Base-by-base conservation (phyloP, 306 rosid species). In the Cicer chorassanicum region DNA sequence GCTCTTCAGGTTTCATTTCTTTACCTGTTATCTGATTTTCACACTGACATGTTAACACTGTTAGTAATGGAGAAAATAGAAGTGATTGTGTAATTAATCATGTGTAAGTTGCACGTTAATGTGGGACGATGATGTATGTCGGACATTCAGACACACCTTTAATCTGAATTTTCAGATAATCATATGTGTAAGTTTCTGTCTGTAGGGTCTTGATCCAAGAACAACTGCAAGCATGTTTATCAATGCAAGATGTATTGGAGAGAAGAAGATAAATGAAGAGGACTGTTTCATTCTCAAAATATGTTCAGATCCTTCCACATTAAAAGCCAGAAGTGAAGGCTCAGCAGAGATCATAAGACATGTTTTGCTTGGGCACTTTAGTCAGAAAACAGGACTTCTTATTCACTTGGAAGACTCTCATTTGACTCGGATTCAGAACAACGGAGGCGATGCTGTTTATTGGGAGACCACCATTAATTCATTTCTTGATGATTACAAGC, bases 401-500 rank as follows among this genome's bases (percentile, higher is more conserved):
- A 74, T 94, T 49, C 98, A 94, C 87, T 78, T 94, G 85, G 98
- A 94, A 79, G 98, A 94, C 66, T 91, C 98, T 64, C 98, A 94
- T 86, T 86, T 94, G 87, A 94, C 98, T 51, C 96, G 98, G 56
- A 94, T 94, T 72, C 98, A 94, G 77, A 91, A 92, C 86, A 90
- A 88, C n/a, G 98, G 98, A 34, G 96, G 97, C 1, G 98, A 94
- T 73, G 97, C 98, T 13, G 98, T 89, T 2, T 94, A 94, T 74
- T 94, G 98, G 98, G 98, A 94, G 82, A 94, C 97, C 76, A 94
- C 98, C 0, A 94, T 94, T 72, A 94, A 92, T 84, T 91, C 98
- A 16, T 91, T 90, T 78, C 96, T 94, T 0, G 95, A 94, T 18
- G 98, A 92, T 80, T 94, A 91, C 70, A 80, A 87, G 65, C 90